These are phyloP conservation scores for Penicillium psychrosexuale DNA, from an alignment of 2,329 filamentous ascomycete species.

Conservation along the genomic window DNA sequence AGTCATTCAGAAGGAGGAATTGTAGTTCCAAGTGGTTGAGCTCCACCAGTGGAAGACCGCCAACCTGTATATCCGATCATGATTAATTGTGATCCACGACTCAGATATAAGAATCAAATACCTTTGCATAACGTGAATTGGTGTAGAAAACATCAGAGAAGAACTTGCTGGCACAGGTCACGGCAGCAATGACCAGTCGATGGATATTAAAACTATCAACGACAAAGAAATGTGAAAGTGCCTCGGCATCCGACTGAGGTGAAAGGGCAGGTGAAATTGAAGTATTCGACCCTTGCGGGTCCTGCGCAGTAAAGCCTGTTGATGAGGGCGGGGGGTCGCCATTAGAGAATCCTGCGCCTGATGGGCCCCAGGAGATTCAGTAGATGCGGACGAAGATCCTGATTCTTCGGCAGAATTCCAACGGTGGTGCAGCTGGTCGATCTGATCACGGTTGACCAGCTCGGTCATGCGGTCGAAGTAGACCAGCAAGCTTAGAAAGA, in stretches of 20 bases:
- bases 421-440: constrained; percentile 54
- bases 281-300: constrained; percentile 30
- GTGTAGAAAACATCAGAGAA: constrained; percentile 99
- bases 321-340: constrained; percentile 40
- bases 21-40: constrained; percentile 95
- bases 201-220: constrained; percentile 99
- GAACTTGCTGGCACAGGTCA: constrained; percentile 98
- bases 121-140: constrained; percentile 98
- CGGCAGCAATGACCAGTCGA: constrained; percentile 89
- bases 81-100: background rate
- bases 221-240: constrained; percentile 74
- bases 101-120: constrained; percentile 45
- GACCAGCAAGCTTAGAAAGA: constrained; percentile 89
- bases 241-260: constrained; percentile 47
- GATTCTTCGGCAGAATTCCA: constrained; percentile 21
- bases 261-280: constrained; percentile 35
- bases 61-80: constrained; percentile 61
- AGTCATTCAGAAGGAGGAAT: constrained; percentile 93
- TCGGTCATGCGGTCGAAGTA: constrained; percentile 99
- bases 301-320: constrained; percentile 33
- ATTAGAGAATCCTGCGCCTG: constrained; percentile 27
- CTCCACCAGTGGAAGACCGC: constrained; percentile 84
- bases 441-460: constrained; percentile 77
- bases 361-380: constrained; percentile 15
- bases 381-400: constrained; percentile 19